phyloP scores from a whole-genome alignment of 805 yeast species.

The Lipomyces orientalis region DNA sequence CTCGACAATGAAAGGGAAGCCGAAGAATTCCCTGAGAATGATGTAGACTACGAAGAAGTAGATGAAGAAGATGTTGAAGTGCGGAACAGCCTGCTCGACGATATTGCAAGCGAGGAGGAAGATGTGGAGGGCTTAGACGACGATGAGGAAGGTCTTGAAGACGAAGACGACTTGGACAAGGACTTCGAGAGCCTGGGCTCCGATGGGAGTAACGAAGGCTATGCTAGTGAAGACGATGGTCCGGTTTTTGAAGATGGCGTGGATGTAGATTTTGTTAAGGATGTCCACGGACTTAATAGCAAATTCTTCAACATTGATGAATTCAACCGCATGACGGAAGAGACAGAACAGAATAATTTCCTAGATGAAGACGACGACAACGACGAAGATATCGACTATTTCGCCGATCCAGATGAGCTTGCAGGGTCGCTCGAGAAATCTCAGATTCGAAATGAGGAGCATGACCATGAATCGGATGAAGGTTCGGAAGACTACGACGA shows the following conservation, averaged over 20 bases:
- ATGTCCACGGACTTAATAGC: conserved; percentile 74
- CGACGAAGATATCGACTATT: conserved; percentile 57
- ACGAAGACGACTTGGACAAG: conserved; percentile 45
- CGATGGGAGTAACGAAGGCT: conserved; percentile 22
- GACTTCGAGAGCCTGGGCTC: conserved; percentile 50
- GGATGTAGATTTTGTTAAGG: conserved; percentile 47
- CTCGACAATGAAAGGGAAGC: conserved; percentile 38
- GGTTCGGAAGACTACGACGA: conserved; percentile 41
- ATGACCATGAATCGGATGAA: conserved; percentile 4
- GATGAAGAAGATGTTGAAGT: not conserved
- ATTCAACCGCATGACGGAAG: conserved; percentile 77
- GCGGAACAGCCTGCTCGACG: conserved; percentile 31
- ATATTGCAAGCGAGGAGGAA: conserved; percentile 41
- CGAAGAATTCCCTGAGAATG: conserved; percentile 24
- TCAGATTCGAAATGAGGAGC: not conserved
- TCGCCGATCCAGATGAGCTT: conserved; percentile 44
- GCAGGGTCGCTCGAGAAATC: conserved; percentile 7
- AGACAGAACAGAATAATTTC: conserved; percentile 27
- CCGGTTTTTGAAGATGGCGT: conserved; percentile 43
- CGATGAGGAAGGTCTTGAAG: conserved; percentile 39
- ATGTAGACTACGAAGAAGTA: not conserved
- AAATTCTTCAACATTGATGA: conserved; percentile 84
- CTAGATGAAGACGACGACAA: conserved; percentile 50
- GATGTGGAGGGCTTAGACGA: conserved; percentile 42
- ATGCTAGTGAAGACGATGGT: conserved; percentile 36